Conservation (phyloP, 371 early-diverging fungal species). For the Syncephalastrum monosporum region DNA sequence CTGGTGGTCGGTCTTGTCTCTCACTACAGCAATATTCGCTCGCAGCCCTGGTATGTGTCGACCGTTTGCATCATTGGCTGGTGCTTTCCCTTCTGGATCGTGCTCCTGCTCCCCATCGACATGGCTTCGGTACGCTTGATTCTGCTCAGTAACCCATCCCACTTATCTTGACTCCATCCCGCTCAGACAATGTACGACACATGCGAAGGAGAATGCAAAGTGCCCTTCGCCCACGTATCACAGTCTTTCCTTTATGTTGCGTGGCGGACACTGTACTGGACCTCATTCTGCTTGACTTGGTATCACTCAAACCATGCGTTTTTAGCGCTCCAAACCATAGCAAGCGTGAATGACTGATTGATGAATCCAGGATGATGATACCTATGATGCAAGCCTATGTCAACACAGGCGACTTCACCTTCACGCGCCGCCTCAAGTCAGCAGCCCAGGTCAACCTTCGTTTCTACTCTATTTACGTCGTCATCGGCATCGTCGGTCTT, state of each 20-base stretch:
- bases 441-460: conserved; percentile 78
- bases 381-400: conserved; percentile 86
- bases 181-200: conserved; percentile 66
- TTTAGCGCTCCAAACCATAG: conserved; percentile 3
- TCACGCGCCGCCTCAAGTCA: conserved; percentile 59
- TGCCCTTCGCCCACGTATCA: conserved; percentile 77
- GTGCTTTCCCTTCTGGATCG: conserved; percentile 89
- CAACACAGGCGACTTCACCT: conserved; percentile 81
- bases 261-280: conserved; percentile 92
- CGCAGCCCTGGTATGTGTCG: conserved; percentile 72
- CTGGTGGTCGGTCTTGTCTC: conserved; percentile 63
- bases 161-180: background rate
- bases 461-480: conserved; percentile 63
- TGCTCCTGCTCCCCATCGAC: conserved; percentile 88
- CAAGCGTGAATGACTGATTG: conserved; percentile 3
- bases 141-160: background rate
- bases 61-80: conserved; percentile 67
- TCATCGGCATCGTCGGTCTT: conserved; percentile 62
- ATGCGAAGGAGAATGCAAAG: conserved; percentile 66
- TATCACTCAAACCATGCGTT: conserved; percentile 19
- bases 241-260: conserved; percentile 67
- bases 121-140: conserved; percentile 75
- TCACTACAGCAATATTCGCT: conserved; percentile 71
- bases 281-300: conserved; percentile 87
- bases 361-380: conserved; percentile 65